Conservation (phyloP, 306 rosid genomes). For the Canavalia gladiata region DNA sequence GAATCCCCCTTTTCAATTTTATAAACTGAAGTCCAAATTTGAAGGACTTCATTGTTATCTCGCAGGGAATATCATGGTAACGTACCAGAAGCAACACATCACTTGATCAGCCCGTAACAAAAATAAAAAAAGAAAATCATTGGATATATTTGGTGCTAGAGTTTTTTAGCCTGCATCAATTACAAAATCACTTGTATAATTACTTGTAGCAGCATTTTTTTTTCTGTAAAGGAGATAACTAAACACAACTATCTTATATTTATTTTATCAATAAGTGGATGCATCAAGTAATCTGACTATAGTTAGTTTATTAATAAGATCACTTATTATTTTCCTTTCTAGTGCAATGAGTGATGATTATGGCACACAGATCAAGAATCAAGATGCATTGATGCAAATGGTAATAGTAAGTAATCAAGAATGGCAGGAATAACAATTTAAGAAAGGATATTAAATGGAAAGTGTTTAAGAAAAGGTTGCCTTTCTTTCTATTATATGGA, state of each 20-base stretch:
- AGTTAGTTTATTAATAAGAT: not conserved
- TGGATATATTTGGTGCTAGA: constrained; percentile 52
- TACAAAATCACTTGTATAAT: constrained; percentile 33
- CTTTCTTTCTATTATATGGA: constrained; percentile 18
- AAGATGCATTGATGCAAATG: not conserved
- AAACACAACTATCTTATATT: not conserved
- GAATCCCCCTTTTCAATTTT: constrained; percentile 43
- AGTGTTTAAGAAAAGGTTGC: not conserved
- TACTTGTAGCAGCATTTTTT: not conserved
- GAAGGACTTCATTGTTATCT: constrained; percentile 40
- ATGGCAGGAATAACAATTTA: not conserved
- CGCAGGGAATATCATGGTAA: constrained; percentile 38
- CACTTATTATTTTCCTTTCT: constrained; percentile 5
- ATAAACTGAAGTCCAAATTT: constrained; percentile 40
- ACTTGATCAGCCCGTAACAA: constrained; percentile 33
- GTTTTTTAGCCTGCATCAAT: constrained; percentile 79
- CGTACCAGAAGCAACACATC: constrained; percentile 40
- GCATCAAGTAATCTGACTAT: not conserved
- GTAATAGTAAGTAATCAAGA: not conserved
- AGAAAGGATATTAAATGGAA: not conserved
- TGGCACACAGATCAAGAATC: not conserved
- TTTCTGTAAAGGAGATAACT: not conserved
- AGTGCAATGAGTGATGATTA: constrained; percentile 20
- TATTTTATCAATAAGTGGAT: constrained; percentile 9
- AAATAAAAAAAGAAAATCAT: not conserved